Base-by-base conservation (phyloP, 257 asterid species). In the Henckelia pumila region DNA sequence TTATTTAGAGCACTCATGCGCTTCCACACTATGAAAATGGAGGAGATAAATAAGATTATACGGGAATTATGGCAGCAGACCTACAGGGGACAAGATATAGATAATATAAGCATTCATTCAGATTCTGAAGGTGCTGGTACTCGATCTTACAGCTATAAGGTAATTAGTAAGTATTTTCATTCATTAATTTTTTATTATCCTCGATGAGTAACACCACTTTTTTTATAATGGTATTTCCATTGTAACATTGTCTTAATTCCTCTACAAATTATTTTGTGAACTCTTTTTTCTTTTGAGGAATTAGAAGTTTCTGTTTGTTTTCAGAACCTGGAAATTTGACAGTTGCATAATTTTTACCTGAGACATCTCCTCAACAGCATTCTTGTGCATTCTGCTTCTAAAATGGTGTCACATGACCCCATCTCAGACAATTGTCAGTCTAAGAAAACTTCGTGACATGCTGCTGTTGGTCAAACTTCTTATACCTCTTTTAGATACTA, bases 21-120 rank as follows among this genome's bases (percentile, higher is more conserved):
- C 61, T 94, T 91, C 85, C 99, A 94, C 81, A 61, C 96, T 25
- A 86, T 91, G 95, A 94, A 94, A 82, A 94, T 94, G 99, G 99
- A 94, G 77, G 99, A 94, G 81, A 94, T 94, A 64, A 94, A 94
- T 80, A 94, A 94, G 83, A 94, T 94, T 59, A 88, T 94, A 68
- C 82, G 99, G 80, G 99, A 94, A 78, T 79, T 94, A 37, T 94
- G 99, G 97, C 99, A 94, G 77, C 99, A 94, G 75, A 94, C 99
- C 59, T 94, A 94, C 87, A 84, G 99, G 84, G 97, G 99, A 44
- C 97, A 94, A 78, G 99, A 94, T 88, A 94, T 94, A 58, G 99
- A 94, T 83, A 91, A 85, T 73, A 88, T 94, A 68, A 73, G 95
- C 76, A 94, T 94, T 80, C 99, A 88, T 78, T 94, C 99, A 59